Evolutionary conservation across 2,329 filamentous ascomycete genomes (phyloP), one percentile per base, ranked within the genome.

Genomic region (Amauroascus verrucosus): DNA sequence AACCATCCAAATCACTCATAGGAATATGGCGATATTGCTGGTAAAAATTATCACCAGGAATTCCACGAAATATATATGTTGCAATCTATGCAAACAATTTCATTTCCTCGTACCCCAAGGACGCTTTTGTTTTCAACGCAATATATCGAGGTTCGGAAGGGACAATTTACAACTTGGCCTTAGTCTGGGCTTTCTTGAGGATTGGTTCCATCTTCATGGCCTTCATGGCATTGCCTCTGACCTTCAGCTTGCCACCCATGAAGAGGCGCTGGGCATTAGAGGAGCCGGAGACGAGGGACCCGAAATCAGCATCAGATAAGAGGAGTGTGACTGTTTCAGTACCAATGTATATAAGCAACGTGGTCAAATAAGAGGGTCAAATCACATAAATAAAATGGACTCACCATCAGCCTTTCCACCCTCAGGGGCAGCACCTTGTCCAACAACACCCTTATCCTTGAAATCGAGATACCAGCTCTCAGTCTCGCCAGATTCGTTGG

Each of bases 211-310:
- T 82, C 83, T 94, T 95, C 56, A 90, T 96, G 35, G 93, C 71
- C 81, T 96, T 96, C 91, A 97, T 97, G 57, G 97, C 83, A 70
- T 97, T 89, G 59, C 93, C 93, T 82, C 89, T 94, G 69, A 97
- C 82, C 86, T 97, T 98, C 67, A 98, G 78, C 79, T 95, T 96
- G 64, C 93, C 93, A n/a, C 81, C 81, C 91, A 98, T 97, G 75
- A 97, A 96, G 59, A 98, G 76, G 63, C 84, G 83, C 78, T 98
- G 93, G 54, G 93, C 89, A 67, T 96, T 95, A 63, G 87, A 88
- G 77, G 94, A 88, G 68, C 93, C 93, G 35, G 77, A 66, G 52
- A 95, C 83, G 60, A 98, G 80, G 68, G 85, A 84, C 60, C 75
- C 81, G 67, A 98, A 98, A 72, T 97, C 88, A 54, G 81, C 80